Base-by-base conservation (phyloP, 176 grass and related monocot species). In the Raddia distichophylla region DNA sequence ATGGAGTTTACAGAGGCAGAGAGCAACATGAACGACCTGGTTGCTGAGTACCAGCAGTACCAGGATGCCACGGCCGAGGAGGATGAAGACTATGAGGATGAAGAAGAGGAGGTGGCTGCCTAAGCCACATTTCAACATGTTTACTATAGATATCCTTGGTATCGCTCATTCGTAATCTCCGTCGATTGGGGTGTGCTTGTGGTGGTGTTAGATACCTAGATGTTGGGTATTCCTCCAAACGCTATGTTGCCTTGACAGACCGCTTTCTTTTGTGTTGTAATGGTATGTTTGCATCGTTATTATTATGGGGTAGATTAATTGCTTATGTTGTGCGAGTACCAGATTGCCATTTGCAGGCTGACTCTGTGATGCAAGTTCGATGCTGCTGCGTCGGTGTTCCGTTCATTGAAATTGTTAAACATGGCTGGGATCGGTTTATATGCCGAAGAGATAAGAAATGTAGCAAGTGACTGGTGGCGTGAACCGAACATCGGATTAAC, bases 11-110 rank as follows among this genome's bases (percentile, higher is more conserved):
- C 90, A 0, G 90, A 96, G 80, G 90, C 93, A 0, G 93, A 95
- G 85, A 95, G 93, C 79, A 95, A 95, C 79, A 95, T 95, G 93
- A 95, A 95, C 5, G 93, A 95, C 43, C 80, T 95, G 82, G 90
- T 95, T 44, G 93, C 93, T 0, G 93, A 95, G 79, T 95, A 95
- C 87, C 93, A 95, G 85, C 93, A 95, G 79, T 93, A 95, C 80
- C 93, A 95, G 82, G 93, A 95, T 0, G 93, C 90, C 1, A 90
- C 90, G 0, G 90, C 87, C 0, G 90, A 91, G 67, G 84, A 90
- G 0, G 89, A 94, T 49, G 92, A 92, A 8, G 87, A 86, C 1
- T 86, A 92, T 4, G 85, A 95, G 5, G 93, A 89, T 52, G 86
- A 91, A 14, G 85, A 89, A 58, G 86, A 93, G 2, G 86, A 88